Percentiles rank a stretch among this genome's conserved stretches.
phyloP scores from a whole-genome alignment of 2,329 filamentous ascomycete species.

The Botrytis paeoniae region DNA sequence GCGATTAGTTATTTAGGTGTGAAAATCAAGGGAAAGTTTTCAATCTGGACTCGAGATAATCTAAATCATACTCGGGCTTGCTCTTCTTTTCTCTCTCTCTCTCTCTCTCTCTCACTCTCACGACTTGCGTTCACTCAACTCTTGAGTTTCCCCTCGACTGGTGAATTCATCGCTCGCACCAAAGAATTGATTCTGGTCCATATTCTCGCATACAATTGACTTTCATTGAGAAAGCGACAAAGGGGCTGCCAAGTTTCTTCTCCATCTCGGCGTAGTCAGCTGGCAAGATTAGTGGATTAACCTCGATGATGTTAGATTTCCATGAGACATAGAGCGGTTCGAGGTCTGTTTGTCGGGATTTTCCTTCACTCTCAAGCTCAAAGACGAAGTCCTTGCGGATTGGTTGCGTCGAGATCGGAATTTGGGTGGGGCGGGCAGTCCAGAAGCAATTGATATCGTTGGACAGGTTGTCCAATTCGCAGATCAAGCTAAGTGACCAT shows the following conservation, averaged over 20 bases:
- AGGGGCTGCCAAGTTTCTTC: fast-evolving
- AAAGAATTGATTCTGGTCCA: not conserved
- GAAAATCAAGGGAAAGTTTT: not conserved
- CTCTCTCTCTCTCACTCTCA: too few species aligned
- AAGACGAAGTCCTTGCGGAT: not conserved
- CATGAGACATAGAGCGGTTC: fast-evolving
- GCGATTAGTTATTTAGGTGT: not conserved
- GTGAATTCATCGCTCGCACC: not conserved
- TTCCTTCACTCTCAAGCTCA: not conserved
- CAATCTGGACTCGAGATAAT: too few species aligned
- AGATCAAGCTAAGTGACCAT: not conserved
- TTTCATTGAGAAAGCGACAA: not conserved
- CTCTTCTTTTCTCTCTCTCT: not conserved
- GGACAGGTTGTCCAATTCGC: not conserved
- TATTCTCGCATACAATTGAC: not conserved
- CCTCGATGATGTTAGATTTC: not conserved
- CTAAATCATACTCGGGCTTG: not conserved
- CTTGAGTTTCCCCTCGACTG: too few species aligned
- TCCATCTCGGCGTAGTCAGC: not conserved
- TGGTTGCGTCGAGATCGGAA: not conserved
- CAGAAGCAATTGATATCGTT: fast-evolving
- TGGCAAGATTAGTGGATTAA: not conserved
- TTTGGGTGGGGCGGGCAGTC: fast-evolving
- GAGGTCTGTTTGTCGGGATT: not conserved
- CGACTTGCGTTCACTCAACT: too few species aligned